Percentiles rank a stretch among this genome's conserved stretches.
Conservation (phyloP, 2,329 filamentous ascomycete species). For the Basipetospora chlamydospora region DNA sequence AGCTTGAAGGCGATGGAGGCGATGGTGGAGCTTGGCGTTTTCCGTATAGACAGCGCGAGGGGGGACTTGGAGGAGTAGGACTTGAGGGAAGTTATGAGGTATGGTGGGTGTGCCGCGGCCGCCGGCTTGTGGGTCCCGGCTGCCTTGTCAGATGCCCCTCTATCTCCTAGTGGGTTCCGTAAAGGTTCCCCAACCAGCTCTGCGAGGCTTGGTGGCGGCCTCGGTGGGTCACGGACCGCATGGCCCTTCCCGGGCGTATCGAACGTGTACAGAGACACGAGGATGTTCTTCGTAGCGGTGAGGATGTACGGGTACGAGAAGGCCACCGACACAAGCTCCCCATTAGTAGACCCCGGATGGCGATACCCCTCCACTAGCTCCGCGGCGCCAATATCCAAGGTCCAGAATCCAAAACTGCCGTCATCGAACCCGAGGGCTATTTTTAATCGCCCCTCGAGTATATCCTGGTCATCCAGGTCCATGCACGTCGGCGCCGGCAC, state of each 20-base stretch:
- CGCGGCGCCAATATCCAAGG: slow-evolving; percentile 30
- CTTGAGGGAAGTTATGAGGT: slow-evolving; percentile 59
- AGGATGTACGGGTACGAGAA: slow-evolving; percentile 62
- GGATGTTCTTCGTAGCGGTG: slow-evolving; percentile 59
- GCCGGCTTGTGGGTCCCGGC: slow-evolving; percentile 2
- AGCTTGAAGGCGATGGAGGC: slow-evolving; percentile 80
- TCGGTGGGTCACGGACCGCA: too few relatives aligned
- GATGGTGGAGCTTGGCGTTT: slow-evolving; percentile 46
- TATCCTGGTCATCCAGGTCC: slow-evolving; percentile 42
- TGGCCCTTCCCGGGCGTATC: slow-evolving; percentile 1
- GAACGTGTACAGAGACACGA: slow-evolving; percentile 65
- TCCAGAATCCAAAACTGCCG: slow-evolving; percentile 59
- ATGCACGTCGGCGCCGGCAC: slow-evolving; percentile 42
- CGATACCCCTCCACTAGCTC: slow-evolving; percentile 37
- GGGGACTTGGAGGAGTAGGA: slow-evolving; percentile 70
- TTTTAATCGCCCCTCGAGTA: slow-evolving; percentile 32
- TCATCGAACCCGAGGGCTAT: slow-evolving; percentile 57
- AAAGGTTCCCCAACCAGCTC: not conserved
- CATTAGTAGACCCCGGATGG: slow-evolving; percentile 47
- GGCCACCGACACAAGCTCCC: slow-evolving; percentile 55
- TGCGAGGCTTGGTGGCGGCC: not conserved
- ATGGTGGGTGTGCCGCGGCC: slow-evolving; percentile 13
- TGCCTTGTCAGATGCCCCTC: not conserved
- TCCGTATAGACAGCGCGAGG: slow-evolving; percentile 69
- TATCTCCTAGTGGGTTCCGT: too few relatives aligned